These are phyloP conservation scores for Pterulicium gracile DNA, from an alignment of 1,284 basidiomycete genomes.

Conservation along the genomic window DNA sequence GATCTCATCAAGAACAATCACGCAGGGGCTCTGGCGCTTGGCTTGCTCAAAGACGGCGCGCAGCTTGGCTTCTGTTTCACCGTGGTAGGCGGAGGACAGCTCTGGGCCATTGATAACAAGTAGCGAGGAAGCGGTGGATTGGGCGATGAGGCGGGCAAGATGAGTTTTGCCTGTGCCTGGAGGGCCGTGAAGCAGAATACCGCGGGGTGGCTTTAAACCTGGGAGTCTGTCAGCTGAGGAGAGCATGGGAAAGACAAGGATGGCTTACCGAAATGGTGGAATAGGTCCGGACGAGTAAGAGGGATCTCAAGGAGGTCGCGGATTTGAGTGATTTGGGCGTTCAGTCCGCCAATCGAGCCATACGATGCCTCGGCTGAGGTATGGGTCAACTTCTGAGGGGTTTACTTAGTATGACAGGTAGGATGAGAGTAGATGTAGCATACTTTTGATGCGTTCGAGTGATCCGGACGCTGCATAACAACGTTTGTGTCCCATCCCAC, in stretches of 20 bases:
- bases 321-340: slow-evolving; percentile 82
- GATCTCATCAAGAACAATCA: slow-evolving; percentile 94
- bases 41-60: slow-evolving; percentile 88
- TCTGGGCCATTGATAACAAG: slow-evolving; percentile 92
- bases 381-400: slow-evolving; percentile 31
- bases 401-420: slow-evolving; percentile 15
- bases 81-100: slow-evolving; percentile 90
- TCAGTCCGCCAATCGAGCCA: slow-evolving; percentile 79
- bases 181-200: slow-evolving; percentile 85
- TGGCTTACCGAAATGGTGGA: slow-evolving; percentile 73
- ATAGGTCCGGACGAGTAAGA: slow-evolving; percentile 82
- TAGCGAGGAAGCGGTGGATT: slow-evolving; percentile 71
- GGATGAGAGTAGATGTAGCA: slow-evolving; percentile 11
- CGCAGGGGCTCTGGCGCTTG: slow-evolving; percentile 72
- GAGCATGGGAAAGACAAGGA: slow-evolving; percentile 11
- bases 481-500: slow-evolving; percentile 49
- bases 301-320: slow-evolving; percentile 94
- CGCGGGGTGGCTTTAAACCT: slow-evolving; percentile 85
- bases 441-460: slow-evolving; percentile 6
- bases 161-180: slow-evolving; percentile 95
- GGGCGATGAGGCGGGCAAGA: slow-evolving; percentile 80
- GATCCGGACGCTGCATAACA: slow-evolving; percentile 24
- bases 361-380: slow-evolving; percentile 42
- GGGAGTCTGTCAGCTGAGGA: slow-evolving; percentile 8
- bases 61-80: slow-evolving; percentile 89